Evolutionary conservation across 2,329 filamentous ascomycete genomes (phyloP).

Genomic region (Talaromyces sp.): DNA sequence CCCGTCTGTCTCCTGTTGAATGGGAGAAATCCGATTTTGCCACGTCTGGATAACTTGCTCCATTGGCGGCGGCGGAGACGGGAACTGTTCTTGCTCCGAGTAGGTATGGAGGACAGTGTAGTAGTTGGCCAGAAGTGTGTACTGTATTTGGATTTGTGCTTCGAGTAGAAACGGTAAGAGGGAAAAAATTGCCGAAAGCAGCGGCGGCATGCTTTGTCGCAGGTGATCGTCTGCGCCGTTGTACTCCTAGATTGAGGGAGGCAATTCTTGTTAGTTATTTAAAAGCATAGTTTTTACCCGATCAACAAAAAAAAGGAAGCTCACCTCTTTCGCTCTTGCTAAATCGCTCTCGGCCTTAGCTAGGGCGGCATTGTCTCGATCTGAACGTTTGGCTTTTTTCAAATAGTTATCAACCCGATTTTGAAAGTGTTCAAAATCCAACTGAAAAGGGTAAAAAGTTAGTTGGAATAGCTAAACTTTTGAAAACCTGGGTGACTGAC

Average conservation of each 20-base stretch:
- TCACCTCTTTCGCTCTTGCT: constrained; percentile 59
- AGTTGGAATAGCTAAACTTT: neutral
- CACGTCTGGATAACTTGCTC: constrained; percentile 65
- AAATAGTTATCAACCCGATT: constrained; percentile 64
- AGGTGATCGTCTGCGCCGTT: constrained; percentile 70
- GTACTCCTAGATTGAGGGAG: constrained; percentile 58
- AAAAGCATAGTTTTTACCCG: neutral
- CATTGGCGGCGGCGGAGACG: constrained; percentile 68
- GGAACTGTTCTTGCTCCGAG: constrained; percentile 64
- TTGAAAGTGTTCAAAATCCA: constrained; percentile 77
- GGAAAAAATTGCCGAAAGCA: constrained; percentile 66
- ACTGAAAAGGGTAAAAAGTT: constrained; percentile 29
- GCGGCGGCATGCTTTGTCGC: constrained; percentile 63
- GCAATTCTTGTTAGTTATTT: neutral
- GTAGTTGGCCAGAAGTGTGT: constrained; percentile 69
- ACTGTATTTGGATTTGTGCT: constrained; percentile 70
- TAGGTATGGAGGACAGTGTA: constrained; percentile 74
- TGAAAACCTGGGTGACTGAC: constrained; percentile 24
- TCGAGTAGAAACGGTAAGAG: constrained; percentile 69
- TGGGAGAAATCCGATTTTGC: constrained; percentile 58
- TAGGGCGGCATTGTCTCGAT: constrained; percentile 68
- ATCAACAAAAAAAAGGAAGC: constrained; percentile 13
- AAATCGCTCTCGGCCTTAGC: constrained; percentile 69
- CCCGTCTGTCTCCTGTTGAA: constrained; percentile 63
- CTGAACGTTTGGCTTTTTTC: constrained; percentile 65